phyloP scores from a whole-genome alignment of 2,329 filamentous ascomycete species.

The Mycocentrospora acerina region DNA sequence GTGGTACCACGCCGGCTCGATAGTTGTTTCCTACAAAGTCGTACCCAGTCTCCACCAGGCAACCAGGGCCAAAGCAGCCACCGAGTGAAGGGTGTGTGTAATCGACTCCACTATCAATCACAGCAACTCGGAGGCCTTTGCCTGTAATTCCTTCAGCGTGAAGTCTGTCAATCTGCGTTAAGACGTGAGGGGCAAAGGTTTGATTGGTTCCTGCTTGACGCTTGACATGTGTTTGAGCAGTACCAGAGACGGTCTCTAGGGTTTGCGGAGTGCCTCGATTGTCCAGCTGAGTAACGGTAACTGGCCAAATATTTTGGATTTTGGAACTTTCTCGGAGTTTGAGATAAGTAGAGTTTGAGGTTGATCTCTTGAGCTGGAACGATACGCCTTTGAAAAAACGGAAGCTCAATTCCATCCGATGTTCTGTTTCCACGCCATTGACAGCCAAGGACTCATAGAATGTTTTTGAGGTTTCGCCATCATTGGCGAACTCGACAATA shows the following conservation, averaged over 20 bases:
- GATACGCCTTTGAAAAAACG: constrained; percentile 19
- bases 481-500: constrained; percentile 21
- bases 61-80: constrained; percentile 63
- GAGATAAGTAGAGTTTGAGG: constrained; percentile 3
- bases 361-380: constrained; percentile 11
- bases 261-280: neutral
- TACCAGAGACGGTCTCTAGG: neutral
- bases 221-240: constrained; percentile 6
- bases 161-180: constrained; percentile 41
- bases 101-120: constrained; percentile 52
- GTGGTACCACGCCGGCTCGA: constrained; percentile 36
- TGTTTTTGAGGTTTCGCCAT: constrained; percentile 9
- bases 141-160: constrained; percentile 50
- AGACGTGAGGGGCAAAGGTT: constrained; percentile 34
- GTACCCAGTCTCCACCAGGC: constrained; percentile 58
- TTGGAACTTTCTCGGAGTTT: constrained; percentile 2
- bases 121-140: constrained; percentile 47
- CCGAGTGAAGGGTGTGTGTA: constrained; percentile 65
- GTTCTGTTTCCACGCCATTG: constrained; percentile 10
- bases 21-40: constrained; percentile 60
- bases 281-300: constrained; percentile 7
- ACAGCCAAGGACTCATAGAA: constrained; percentile 14
- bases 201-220: constrained; percentile 5
- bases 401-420: constrained; percentile 18
- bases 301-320: constrained; percentile 13